Conservation (phyloP, 2,329 filamentous ascomycete species). For the Nemania bipapillata region DNA sequence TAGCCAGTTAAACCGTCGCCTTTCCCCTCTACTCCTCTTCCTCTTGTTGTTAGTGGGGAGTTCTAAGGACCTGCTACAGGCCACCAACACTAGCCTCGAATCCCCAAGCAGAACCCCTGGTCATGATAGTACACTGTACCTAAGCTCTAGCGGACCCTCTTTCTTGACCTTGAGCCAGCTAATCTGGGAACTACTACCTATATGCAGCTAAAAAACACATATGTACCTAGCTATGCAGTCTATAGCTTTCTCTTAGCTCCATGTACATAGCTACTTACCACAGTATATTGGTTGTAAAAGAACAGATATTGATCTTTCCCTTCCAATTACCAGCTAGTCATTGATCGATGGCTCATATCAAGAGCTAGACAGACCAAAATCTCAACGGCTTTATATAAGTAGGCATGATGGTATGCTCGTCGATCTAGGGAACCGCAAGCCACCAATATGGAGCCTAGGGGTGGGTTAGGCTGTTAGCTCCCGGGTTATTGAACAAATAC, state of each 20-base stretch:
- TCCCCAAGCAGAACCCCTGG: slow-evolving; percentile 9
- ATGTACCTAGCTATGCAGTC: slow-evolving; percentile 23
- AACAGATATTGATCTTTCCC: slow-evolving; percentile 4
- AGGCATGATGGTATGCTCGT: neutral
- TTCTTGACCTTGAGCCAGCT: neutral
- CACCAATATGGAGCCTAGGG: too few relatives aligned
- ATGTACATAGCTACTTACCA: neutral
- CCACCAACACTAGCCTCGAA: slow-evolving; percentile 2
- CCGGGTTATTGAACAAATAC: neutral
- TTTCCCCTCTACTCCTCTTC: slow-evolving; percentile 14
- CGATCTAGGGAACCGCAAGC: neutral
- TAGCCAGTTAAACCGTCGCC: slow-evolving; percentile 22
- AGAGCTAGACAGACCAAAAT: slow-evolving; percentile 7
- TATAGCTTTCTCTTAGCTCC: slow-evolving; percentile 26
- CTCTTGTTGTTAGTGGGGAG: slow-evolving; percentile 23
- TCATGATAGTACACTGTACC: slow-evolving; percentile 14
- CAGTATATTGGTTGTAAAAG: slow-evolving; percentile 8
- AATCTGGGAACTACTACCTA: neutral
- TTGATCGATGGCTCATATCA: slow-evolving; percentile 23
- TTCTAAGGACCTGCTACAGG: slow-evolving; percentile 6
- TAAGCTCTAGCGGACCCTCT: slow-evolving; percentile 25
- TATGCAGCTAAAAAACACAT: too few relatives aligned
- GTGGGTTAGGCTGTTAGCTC: neutral
- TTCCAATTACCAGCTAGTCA: slow-evolving; percentile 9
- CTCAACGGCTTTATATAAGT: neutral